Evolutionary conservation across 257 asterid species (phyloP), one percentile per base, ranked within the genome.

Genomic region (Ilex asprella): DNA sequence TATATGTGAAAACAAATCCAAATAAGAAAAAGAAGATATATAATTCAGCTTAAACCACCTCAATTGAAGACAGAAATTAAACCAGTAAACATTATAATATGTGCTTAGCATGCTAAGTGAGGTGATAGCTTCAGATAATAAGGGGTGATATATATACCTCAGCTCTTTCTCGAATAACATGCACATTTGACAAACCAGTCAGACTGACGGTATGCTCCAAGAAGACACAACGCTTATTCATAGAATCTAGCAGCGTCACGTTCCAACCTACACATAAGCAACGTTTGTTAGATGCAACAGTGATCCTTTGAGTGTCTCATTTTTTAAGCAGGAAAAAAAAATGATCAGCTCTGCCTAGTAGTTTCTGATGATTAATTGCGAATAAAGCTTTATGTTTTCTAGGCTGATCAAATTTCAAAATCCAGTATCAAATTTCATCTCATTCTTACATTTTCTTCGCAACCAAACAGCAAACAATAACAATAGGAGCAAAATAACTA

Each of bases 191-290:
- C 76, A 91, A 68, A 74, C 95, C 88, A 31, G 73, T 60, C 54
- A 68, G 82, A 50, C 63, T 70, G 64, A 75, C 78, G 6, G 75
- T 92, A 66, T 86, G 92, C 86, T 88, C 95, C 89, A 91, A 76
- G 82, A 91, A 91, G 67, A 74, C 68, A 46, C 98, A 91, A 10
- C 95, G 88, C 83, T 91, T 91, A 60, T 83, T 87, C 83, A 86
- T 76, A 57, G 95, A 88, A 80, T 91, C 96, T 67, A 91, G 65
- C 54, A 91, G 82, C 13, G 93, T 84, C 77, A 91, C 84, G 73
- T 80, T 86, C 95, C 98, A 91, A 71, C 90, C 98, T 91, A 59
- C 60, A 65, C 7, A 61, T 10, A 72, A 70, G 70, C 63, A 71
- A 53, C 59, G 65, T 8, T 21, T 35, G 8, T 35, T 3, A 35